These are phyloP conservation scores for Silene noctiflora DNA, from an alignment of 179 eudicot genomes.

Conservation along the genomic window DNA sequence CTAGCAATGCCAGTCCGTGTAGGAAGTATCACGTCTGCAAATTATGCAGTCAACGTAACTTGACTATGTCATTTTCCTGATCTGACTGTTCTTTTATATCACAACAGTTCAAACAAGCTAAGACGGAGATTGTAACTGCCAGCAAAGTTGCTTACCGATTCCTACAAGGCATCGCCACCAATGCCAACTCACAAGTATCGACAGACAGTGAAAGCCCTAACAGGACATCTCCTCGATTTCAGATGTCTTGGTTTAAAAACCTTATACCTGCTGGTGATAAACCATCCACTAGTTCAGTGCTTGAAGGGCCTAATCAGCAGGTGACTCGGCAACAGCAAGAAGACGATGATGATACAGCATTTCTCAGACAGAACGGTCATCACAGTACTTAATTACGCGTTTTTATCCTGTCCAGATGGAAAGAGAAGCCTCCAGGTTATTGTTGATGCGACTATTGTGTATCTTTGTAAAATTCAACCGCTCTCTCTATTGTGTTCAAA, in stretches of 20 bases:
- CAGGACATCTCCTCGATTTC: conserved; percentile 51
- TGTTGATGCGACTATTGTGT: conserved; percentile 11
- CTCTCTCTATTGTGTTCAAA: not conserved
- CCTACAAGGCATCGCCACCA: conserved; percentile 43
- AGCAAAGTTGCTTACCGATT: conserved; percentile 85
- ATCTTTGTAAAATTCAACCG: conserved; percentile 25
- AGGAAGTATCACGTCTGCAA: too few relatives aligned
- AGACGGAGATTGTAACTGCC: conserved; percentile 83
- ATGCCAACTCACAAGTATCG: conserved; percentile 43
- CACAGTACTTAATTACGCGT: conserved; percentile 21
- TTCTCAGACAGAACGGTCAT: conserved; percentile 20
- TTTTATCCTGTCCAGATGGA: not conserved
- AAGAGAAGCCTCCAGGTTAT: not conserved
- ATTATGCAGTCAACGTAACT: too few relatives aligned
- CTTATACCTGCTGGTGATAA: conserved; percentile 60
- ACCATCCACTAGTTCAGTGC: conserved; percentile 64
- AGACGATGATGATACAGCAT: conserved; percentile 26
- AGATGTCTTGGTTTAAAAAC: conserved; percentile 70
- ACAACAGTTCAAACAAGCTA: conserved; percentile 74
- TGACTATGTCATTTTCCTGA: not conserved
- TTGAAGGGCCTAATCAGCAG: conserved; percentile 49
- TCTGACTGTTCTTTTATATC: not conserved
- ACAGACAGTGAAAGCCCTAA: conserved; percentile 44
- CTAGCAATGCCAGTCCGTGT: too few relatives aligned
- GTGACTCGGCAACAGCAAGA: conserved; percentile 24